phyloP scores from a whole-genome alignment of 2,329 filamentous ascomycete species.

The Zymoseptoria crescenta region DNA sequence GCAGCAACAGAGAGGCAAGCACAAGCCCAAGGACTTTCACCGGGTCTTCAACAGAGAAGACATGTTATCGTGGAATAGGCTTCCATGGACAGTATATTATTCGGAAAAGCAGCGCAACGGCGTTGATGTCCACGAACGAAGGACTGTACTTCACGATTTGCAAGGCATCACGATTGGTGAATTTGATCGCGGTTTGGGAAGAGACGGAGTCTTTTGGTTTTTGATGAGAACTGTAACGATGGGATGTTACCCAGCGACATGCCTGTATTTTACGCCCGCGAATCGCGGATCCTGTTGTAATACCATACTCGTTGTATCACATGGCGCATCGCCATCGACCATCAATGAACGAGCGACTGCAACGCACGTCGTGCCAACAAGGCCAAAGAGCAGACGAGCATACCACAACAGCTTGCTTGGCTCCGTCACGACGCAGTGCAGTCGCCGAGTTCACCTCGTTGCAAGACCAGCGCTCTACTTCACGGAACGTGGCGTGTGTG shows the following conservation, averaged over 20 bases:
- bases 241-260: not conserved
- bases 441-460: not conserved
- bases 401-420: not conserved
- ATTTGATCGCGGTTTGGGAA: not conserved
- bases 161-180: not conserved
- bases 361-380: not conserved
- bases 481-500: not conserved
- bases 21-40: not conserved
- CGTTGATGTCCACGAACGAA: not conserved
- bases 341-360: not conserved
- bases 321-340: not conserved
- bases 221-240: not conserved
- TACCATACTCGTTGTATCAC: not conserved
- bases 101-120: not conserved
- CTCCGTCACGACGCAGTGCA: not conserved
- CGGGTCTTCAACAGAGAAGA: conserved; percentile 13
- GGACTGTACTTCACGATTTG: not conserved
- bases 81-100: conserved; percentile 8
- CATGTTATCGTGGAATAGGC: conserved; percentile 13
- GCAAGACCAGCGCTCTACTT: not conserved
- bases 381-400: not conserved
- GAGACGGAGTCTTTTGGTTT: not conserved
- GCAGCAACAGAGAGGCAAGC: not conserved
- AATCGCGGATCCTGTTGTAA: not conserved
- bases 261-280: not conserved